Conservation (phyloP, 176 grass and related monocot species). For the Zoysia japonica region DNA sequence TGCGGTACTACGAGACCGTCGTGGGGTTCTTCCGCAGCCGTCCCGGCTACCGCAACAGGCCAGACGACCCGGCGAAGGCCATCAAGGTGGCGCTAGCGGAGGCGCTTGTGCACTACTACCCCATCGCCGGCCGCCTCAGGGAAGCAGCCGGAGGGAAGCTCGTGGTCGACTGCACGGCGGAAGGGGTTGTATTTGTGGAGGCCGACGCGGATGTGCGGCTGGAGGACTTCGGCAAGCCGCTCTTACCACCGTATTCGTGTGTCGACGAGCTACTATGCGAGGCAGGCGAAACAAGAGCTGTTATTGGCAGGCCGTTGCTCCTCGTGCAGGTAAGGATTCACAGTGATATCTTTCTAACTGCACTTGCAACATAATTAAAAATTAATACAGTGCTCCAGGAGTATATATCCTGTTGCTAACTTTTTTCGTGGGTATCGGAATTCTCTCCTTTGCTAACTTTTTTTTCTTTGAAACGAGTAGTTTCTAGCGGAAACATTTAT, state of each 20-base stretch:
- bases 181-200: conserved; percentile 66
- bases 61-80: conserved; percentile 19
- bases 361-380: neutral
- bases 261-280: conserved; percentile 48
- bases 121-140: conserved; percentile 56
- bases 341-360: neutral
- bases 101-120: conserved; percentile 60
- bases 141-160: conserved; percentile 40
- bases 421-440: too few species aligned
- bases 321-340: conserved; percentile 36
- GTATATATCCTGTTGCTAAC: too few species aligned
- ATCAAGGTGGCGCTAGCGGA: conserved; percentile 34
- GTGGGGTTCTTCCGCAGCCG: conserved; percentile 32
- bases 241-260: conserved; percentile 47
- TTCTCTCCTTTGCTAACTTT: too few species aligned
- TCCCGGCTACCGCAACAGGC: neutral
- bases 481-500: too few species aligned
- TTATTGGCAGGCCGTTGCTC: conserved; percentile 51
- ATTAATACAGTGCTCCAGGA: too few species aligned
- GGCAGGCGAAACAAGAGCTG: conserved; percentile 28
- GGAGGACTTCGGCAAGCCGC: conserved; percentile 44
- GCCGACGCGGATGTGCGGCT: conserved; percentile 52
- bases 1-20: conserved; percentile 48
- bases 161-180: conserved; percentile 57
- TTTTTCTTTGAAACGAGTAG: too few species aligned